These are phyloP conservation scores for Dactylellina leptospora DNA, from an alignment of 2,329 filamentous ascomycete species.

Conservation along the genomic window DNA sequence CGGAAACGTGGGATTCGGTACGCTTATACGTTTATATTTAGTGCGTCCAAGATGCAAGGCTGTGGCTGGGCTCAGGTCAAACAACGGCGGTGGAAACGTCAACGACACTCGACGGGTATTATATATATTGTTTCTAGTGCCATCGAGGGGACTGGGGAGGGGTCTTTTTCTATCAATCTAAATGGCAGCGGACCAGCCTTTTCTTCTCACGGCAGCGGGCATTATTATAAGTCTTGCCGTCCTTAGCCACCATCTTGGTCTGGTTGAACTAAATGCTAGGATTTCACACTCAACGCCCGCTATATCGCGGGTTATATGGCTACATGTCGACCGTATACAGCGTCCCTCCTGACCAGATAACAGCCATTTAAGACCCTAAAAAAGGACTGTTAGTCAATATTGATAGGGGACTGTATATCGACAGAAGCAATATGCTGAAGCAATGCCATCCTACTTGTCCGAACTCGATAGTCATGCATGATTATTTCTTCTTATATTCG, in stretches of 20 bases:
- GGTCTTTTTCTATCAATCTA: no score
- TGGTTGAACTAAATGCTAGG: neutral
- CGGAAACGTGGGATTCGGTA: neutral
- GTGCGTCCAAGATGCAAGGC: conserved; percentile 1
- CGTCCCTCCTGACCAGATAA: neutral
- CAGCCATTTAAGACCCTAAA: neutral
- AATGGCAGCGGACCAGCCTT: no score
- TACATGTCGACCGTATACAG: neutral
- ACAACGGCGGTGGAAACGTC: neutral
- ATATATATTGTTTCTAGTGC: no score
- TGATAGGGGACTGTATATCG: no score
- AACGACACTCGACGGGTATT: no score
- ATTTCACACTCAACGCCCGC: neutral
- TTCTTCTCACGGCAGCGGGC: no score
- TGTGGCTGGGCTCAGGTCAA: conserved; percentile 1
- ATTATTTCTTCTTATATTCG: conserved; percentile 26
- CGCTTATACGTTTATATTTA: neutral
- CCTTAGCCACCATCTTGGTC: neutral
- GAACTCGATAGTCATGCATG: neutral
- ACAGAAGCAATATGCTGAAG: no score
- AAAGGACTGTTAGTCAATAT: no score
- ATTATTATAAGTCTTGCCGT: no score
- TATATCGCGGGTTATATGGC: neutral
- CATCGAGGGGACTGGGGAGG: no score
- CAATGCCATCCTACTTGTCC: neutral